A percentile compares a stretch with the other conserved stretches of the same genome.
Conservation (phyloP, 2,329 filamentous ascomycete genomes). For the Cordyceps militaris region DNA sequence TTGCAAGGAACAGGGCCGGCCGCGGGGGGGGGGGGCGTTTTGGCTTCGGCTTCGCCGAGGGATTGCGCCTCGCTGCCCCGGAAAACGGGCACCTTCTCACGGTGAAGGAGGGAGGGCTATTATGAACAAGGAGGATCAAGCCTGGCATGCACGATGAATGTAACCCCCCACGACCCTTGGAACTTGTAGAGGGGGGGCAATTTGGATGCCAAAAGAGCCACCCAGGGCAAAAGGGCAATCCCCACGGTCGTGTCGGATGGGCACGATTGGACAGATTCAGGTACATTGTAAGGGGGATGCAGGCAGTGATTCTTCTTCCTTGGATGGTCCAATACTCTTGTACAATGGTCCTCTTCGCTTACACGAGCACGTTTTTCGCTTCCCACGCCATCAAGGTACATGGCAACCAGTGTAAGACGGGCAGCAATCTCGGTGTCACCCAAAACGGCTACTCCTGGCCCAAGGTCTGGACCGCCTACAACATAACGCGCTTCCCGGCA, state of each 20-base stretch:
- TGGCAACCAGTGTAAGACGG: neutral
- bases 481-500: neutral
- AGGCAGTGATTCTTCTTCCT: too few species aligned
- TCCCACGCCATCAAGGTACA: constrained; percentile 1
- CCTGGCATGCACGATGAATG: constrained; percentile 1
- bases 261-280: neutral
- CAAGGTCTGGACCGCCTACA: neutral
- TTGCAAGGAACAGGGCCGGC: too few species aligned
- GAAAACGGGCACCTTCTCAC: neutral
- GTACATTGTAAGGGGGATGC: too few species aligned
- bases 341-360: neutral
- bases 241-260: neutral
- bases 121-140: neutral
- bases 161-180: neutral
- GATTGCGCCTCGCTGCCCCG: constrained; percentile 1
- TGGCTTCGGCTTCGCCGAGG: neutral
- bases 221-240: neutral
- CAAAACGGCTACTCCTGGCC: constrained; percentile 3
- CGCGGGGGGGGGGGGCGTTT: too few species aligned
- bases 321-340: neutral
- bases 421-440: constrained; percentile 5
- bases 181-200: neutral
- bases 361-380: neutral
- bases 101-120: neutral
- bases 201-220: neutral